Percentiles rank a stretch among this genome's conserved stretches.
These are phyloP conservation scores for Termitomyces sp. DNA, from an alignment of 768 basidiomycete species.

Conservation along the genomic window DNA sequence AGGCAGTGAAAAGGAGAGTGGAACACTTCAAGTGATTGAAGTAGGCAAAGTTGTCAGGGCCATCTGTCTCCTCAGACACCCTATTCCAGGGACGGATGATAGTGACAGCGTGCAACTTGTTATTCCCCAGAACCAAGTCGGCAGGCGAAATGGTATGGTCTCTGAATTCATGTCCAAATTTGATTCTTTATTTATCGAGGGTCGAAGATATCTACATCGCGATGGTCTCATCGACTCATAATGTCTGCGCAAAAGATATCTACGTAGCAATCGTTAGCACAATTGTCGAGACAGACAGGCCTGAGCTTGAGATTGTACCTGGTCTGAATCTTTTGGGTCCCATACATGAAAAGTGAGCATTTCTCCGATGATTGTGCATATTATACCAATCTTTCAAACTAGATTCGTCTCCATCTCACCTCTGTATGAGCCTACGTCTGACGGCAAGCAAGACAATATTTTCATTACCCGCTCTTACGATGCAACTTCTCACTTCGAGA, in stretches of 20 bases:
- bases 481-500: constrained; percentile 98
- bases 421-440: constrained; percentile 82
- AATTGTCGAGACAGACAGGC: constrained; percentile 90
- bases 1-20: constrained; percentile 53
- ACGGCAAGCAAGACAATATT: constrained; percentile 82
- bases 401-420: constrained; percentile 91
- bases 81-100: constrained; percentile 96
- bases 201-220: constrained; percentile 94
- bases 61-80: constrained; percentile 97
- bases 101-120: constrained; percentile 95
- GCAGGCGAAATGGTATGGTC: constrained; percentile 80
- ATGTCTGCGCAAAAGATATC: constrained; percentile 93
- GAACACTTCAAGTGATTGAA: constrained; percentile 85
- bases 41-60: constrained; percentile 93
- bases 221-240: constrained; percentile 94
- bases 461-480: constrained; percentile 98
- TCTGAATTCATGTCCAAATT: neutral
- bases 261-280: constrained; percentile 98
- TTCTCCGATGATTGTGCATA: neutral
- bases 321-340: constrained; percentile 88
- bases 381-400: constrained; percentile 7
- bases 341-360: constrained; percentile 85
- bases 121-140: constrained; percentile 98
- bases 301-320: constrained; percentile 89
- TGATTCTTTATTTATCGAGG: constrained; percentile 2